phyloP scores from a whole-genome alignment of 192 early-diverging fungal species.

The Fimicolochytrium jonesii region DNA sequence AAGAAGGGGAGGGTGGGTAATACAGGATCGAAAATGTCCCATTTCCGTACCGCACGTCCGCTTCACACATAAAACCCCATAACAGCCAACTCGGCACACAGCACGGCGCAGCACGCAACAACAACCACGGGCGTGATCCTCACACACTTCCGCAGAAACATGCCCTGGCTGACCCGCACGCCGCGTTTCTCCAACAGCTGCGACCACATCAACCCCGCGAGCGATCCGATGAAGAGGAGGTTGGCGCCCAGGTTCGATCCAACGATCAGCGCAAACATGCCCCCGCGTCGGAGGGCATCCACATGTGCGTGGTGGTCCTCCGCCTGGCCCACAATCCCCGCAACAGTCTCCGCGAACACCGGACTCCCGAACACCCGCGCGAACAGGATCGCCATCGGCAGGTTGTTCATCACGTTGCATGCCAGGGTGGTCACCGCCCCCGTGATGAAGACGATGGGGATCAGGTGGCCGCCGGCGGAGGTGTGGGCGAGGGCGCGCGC shows the following conservation, averaged over 20 bases:
- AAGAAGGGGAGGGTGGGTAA: no score
- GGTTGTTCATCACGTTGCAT: conserved; percentile 77
- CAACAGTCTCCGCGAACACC: conserved; percentile 45
- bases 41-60: no score
- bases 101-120: conserved; percentile 35
- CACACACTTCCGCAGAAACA: conserved; percentile 59
- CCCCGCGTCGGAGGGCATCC: conserved; percentile 42
- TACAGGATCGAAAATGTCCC: no score
- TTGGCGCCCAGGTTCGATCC: conserved; percentile 84
- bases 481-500: conserved; percentile 56
- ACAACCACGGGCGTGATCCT: conserved; percentile 54
- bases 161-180: conserved; percentile 36
- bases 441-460: conserved; percentile 61
- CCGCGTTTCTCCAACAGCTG: conserved; percentile 24
- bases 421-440: conserved; percentile 59
- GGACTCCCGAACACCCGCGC: conserved; percentile 64
- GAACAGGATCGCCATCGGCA: conserved; percentile 84
- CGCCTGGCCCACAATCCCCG: background rate
- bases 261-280: conserved; percentile 67
- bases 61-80: conserved; percentile 13
- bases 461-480: conserved; percentile 54
- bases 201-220: conserved; percentile 69
- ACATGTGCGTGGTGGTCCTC: background rate
- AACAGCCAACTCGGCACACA: conserved; percentile 50
- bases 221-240: conserved; percentile 63